phyloP scores from a whole-genome alignment of 164 flowering plant species.

The Vitis riparia region DNA sequence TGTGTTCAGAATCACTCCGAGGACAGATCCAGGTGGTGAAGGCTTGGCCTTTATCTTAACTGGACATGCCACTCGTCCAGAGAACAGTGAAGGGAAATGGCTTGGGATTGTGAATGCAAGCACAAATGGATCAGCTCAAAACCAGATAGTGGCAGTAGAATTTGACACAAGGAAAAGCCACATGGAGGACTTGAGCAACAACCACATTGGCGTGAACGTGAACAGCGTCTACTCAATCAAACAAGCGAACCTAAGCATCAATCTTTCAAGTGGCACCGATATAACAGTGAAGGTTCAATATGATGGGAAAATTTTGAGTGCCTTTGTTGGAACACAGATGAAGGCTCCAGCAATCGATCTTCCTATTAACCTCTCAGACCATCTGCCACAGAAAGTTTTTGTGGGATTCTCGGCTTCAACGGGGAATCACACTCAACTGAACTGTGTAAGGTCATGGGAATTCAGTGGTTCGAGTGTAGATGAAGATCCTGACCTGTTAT shows the following conservation, averaged over 20 bases:
- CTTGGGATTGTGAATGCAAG: constrained; percentile 50
- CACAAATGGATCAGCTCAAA: constrained; percentile 23
- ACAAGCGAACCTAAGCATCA: constrained; percentile 19
- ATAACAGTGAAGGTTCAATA: constrained; percentile 22
- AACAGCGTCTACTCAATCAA: constrained; percentile 38
- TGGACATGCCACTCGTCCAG: constrained; percentile 21
- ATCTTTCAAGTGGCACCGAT: constrained; percentile 20
- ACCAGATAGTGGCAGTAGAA: constrained; percentile 46
- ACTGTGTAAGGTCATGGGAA: constrained; percentile 49
- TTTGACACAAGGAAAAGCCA: constrained; percentile 61
- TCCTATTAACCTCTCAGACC: constrained; percentile 29
- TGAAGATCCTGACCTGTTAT: background rate
- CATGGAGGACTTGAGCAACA: constrained; percentile 36
- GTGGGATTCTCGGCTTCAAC: constrained; percentile 67
- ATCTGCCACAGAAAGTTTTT: constrained; percentile 38
- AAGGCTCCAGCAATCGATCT: constrained; percentile 20
- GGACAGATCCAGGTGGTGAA: constrained; percentile 39
- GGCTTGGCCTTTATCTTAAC: constrained; percentile 62
- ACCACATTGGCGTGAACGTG: constrained; percentile 57
- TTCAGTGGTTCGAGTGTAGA: constrained; percentile 28
- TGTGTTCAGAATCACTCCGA: constrained; percentile 21
- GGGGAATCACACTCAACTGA: constrained; percentile 34
- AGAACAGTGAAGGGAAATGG: constrained; percentile 52
- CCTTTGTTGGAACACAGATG: constrained; percentile 17
- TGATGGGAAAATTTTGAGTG: constrained; percentile 30